These are phyloP conservation scores for Phytophthora idaei DNA, from an alignment of 352 stramenopile genomes.

Conservation along the genomic window DNA sequence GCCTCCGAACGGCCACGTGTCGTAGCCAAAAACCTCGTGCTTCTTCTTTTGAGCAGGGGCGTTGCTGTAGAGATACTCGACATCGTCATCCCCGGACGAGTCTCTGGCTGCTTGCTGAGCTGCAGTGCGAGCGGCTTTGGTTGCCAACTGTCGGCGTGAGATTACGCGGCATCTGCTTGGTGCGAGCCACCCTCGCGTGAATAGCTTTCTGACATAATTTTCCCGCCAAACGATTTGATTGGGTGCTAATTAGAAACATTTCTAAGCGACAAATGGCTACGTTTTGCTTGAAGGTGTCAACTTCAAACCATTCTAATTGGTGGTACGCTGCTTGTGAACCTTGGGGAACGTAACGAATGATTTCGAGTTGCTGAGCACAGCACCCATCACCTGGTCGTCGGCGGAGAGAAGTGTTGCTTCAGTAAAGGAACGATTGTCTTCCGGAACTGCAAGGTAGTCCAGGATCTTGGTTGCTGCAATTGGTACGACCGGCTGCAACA, in stretches of 20 bases:
- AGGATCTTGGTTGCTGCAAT: slow-evolving; percentile 66
- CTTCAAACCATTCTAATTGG: background rate
- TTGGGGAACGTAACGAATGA: slow-evolving; percentile 78
- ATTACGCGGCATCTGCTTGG: no score
- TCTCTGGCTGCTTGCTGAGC: no score
- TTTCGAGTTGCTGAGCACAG: slow-evolving; percentile 53
- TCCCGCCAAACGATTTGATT: background rate
- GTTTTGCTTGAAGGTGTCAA: background rate
- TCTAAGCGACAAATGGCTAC: no score
- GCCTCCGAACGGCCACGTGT: no score
- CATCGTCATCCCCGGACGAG: no score
- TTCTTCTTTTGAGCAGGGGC: no score
- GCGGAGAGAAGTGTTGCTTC: slow-evolving; percentile 56
- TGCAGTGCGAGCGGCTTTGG: no score
- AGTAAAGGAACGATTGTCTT: slow-evolving; percentile 50
- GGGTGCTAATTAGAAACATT: background rate
- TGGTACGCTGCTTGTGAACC: slow-evolving; percentile 36
- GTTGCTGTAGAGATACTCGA: no score
- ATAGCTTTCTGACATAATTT: background rate
- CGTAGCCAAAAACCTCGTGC: no score
- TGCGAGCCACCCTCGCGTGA: no score
- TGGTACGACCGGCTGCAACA: slow-evolving; percentile 75
- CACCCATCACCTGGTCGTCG: slow-evolving; percentile 40
- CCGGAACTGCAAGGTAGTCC: slow-evolving; percentile 67
- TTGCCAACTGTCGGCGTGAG: no score